Evolutionary conservation across 2,329 filamentous ascomycete genomes (phyloP), one percentile per base, ranked within the genome.

Genomic region (Rugonectria rugulosa): DNA sequence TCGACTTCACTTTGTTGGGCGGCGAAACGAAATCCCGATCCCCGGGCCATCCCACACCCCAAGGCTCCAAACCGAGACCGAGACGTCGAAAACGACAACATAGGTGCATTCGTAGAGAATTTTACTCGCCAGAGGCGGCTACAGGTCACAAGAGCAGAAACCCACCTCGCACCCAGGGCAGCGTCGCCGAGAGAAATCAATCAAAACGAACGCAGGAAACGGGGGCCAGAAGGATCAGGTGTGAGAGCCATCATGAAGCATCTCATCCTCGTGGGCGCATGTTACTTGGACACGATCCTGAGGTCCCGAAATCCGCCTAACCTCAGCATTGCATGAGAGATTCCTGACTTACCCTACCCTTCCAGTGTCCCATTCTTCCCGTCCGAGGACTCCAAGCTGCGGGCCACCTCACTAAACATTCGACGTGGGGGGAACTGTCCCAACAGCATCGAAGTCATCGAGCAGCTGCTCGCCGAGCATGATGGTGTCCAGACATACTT

Each of bases 371-470:
- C 87, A 3, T 75, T 84, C 66, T 91, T 85, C 68, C 89, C 89
- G 2, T 72, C 73, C 6, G 89, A 92, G 74, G 89, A 93, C 75
- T 81, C 85, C 42, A 92, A 92, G 72, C 77, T 90, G 34, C 86
- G 89, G 26, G 88, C 89, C 15, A 82, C 82, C 2, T 77, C 68
- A 20, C 70, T 89, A 50, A 73, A 77, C 29, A 80, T 81, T 37
- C 83, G 89, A 24, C 82, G 88, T 21, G 89, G 90, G 47, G 89
- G 89, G 26, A 93, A 92, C 70, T 86, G 87, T 59, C 82, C 86
- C 20, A 92, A 92, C 69, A 83, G 84, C 4, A 80, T 91, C 27
- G 82, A 91, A 68, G 88, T 92, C 8, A 75, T 92, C 21, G 80
- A 85, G 58, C 87, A 92, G 69, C 79, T 90, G 15, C 65, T 86